Conservation (phyloP, 352 stramenopile genomes). For the Phytophthora cajani region DNA sequence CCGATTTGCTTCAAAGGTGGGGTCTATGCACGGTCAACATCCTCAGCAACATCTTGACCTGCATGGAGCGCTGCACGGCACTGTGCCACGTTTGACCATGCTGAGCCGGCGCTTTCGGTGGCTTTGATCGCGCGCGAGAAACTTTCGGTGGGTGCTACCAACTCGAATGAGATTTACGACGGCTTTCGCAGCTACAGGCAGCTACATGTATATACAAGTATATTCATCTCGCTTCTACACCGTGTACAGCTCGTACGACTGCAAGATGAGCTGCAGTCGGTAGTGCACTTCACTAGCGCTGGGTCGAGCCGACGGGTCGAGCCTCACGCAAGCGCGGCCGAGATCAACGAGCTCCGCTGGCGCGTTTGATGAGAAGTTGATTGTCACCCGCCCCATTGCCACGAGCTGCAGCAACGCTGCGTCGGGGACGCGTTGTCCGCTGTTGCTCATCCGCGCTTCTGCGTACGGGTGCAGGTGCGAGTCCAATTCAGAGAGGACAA, state of each 20-base stretch:
- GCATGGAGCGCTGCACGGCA: conserved; percentile 14
- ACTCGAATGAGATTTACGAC: conserved; percentile 10
- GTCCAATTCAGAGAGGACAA: conserved; percentile 48
- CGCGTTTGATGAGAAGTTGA: conserved; percentile 31
- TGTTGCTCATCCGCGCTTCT: conserved; percentile 17
- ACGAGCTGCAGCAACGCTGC: conserved; percentile 38
- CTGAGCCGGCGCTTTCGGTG: conserved; percentile 20
- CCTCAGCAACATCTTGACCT: conserved; percentile 9
- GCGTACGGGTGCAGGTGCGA: conserved; percentile 36
- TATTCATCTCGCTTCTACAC: conserved; percentile 5
- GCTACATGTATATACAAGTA: not conserved
- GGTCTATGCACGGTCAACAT: conserved; percentile 34
- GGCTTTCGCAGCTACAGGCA: not conserved
- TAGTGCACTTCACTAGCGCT: conserved; percentile 37
- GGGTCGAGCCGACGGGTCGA: conserved; percentile 26
- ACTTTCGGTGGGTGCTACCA: conserved; percentile 16
- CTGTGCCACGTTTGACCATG: conserved; percentile 5
- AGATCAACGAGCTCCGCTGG: conserved; percentile 18
- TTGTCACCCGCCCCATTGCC: conserved; percentile 17
- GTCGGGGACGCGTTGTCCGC: conserved; percentile 19
- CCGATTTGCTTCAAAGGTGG: conserved; percentile 25
- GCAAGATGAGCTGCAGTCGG: conserved; percentile 29
- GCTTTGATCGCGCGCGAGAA: conserved; percentile 13
- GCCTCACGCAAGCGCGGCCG: conserved; percentile 27
- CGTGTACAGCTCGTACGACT: conserved; percentile 31